phyloP scores from a whole-genome alignment of 371 early-diverging fungal genomes.

The Fennellomyces sp. region DNA sequence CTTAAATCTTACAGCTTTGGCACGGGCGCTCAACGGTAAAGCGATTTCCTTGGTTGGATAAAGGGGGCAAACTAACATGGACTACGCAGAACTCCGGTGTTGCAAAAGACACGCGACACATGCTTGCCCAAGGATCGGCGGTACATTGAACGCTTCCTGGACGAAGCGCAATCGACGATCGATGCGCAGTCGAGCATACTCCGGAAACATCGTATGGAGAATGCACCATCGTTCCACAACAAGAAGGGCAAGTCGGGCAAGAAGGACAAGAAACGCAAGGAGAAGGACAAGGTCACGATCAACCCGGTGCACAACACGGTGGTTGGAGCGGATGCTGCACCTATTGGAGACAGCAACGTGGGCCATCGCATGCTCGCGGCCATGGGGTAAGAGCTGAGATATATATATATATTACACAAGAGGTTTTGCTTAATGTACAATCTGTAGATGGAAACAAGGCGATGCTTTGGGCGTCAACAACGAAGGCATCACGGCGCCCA shows the following conservation, averaged over 20 bases:
- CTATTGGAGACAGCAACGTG: constrained; percentile 68
- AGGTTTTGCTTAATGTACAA: no score
- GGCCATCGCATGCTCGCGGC: constrained; percentile 82
- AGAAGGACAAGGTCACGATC: background rate
- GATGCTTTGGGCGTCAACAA: constrained; percentile 79
- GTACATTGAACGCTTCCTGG: constrained; percentile 45
- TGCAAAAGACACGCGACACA: constrained; percentile 57
- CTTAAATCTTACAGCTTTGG: constrained; percentile 55
- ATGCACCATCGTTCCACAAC: constrained; percentile 11
- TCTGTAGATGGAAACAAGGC: constrained; percentile 76
- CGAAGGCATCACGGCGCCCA: constrained; percentile 82
- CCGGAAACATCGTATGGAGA: constrained; percentile 17
- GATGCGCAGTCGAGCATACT: constrained; percentile 26
- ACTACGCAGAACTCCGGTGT: constrained; percentile 32
- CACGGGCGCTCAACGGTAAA: constrained; percentile 39
- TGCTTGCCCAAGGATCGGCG: constrained; percentile 51
- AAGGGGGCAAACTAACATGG: background rate
- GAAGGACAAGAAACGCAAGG: constrained; percentile 9
- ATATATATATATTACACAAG: background rate
- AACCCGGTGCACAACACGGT: constrained; percentile 32
- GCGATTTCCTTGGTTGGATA: no score
- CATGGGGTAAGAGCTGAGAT: constrained; percentile 66
- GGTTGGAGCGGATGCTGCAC: constrained; percentile 69
- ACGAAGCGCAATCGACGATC: constrained; percentile 33
- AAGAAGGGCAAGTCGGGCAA: constrained; percentile 6